Evolutionary conservation across 495 filamentous ascomycete genomes (phyloP), one percentile per base, ranked within the genome.

Genomic region (Aspergillus baeticus): DNA sequence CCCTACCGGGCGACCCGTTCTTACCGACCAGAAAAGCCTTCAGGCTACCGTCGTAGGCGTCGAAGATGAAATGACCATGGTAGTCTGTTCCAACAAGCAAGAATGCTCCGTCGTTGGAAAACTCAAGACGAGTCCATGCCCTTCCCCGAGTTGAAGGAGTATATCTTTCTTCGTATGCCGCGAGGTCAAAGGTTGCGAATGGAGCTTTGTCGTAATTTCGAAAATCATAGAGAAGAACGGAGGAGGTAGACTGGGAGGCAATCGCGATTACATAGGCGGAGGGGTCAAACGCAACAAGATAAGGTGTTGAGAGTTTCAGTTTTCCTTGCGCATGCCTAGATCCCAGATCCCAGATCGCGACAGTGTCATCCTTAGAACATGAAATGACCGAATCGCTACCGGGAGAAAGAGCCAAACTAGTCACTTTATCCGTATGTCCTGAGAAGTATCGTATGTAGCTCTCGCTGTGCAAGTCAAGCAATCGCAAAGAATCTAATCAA

Each of bases 391-490:
- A 83, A 69, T 99, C 94, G 57, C 81, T 81, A 22, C 87, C 84
- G 73, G 73, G 80, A 11, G 75, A 77, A 18, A 80, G 63, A 8
- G 88, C 77, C 11, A 99, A 77, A 51, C 76, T 87, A 20, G 92
- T 97, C 11, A 99, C 94, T 20, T 86, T 74, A 17, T 80, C 85
- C 22, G 86, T 86, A 72, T 97, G 94, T 41, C 92, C 94, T 22
- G 85, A 84, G 66, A 98, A 98, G 73, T 99, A 99, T 47, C 95
- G 87, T 54, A 98, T 84, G 65, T 93, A 99, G 26, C 84, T 85
- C 73, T 96, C 96, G 63, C 97, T 93, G 68, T 98, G 95, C 6
- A 93, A 89, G 8, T 91, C 90, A 36, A 99, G 84, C 69, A 96
- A 90, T 54, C 94, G 84, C 36, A 99, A 87, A 1, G 88, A 89